phyloP scores from a whole-genome alignment of 768 basidiomycete species.

The Omphalotus guepiniiformis region DNA sequence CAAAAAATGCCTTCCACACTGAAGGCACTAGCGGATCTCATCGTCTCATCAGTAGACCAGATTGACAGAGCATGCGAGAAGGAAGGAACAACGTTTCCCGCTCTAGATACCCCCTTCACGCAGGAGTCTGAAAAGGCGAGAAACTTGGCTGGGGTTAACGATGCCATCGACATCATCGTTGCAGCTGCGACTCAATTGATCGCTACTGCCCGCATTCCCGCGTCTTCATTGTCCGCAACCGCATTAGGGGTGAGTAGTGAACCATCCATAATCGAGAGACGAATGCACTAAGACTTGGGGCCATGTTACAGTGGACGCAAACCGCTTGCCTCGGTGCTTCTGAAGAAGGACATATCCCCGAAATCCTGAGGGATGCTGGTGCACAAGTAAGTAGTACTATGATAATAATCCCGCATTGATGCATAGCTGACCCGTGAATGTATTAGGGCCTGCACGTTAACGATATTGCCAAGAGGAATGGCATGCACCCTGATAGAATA shows the following conservation, averaged over 20 bases:
- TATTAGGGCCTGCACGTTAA: slow-evolving; percentile 25
- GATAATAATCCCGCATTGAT: neutral
- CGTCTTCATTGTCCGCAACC: slow-evolving; percentile 7
- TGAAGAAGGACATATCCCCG: slow-evolving; percentile 21
- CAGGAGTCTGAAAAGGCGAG: slow-evolving; percentile 14
- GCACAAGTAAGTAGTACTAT: slow-evolving; percentile 14
- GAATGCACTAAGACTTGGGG: neutral
- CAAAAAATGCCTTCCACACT: slow-evolving; percentile 9
- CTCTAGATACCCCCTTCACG: slow-evolving; percentile 15
- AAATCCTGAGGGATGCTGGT: slow-evolving; percentile 27
- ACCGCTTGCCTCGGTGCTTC: slow-evolving; percentile 20
- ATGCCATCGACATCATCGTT: slow-evolving; percentile 13
- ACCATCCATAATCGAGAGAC: neutral
- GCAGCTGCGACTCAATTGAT: slow-evolving; percentile 24
- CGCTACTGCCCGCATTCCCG: slow-evolving; percentile 13
- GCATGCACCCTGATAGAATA: slow-evolving; percentile 20
- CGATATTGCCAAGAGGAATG: slow-evolving; percentile 21
- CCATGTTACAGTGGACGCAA: slow-evolving; percentile 12
- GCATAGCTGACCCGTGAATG: neutral
- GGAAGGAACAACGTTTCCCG: slow-evolving; percentile 12
- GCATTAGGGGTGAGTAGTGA: slow-evolving; percentile 1
- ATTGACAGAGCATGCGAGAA: slow-evolving; percentile 10
- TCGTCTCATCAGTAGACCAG: slow-evolving; percentile 5
- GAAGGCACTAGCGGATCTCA: slow-evolving; percentile 1
- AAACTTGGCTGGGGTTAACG: slow-evolving; percentile 10